phyloP scores from a whole-genome alignment of 139 green algal species.

The Chlorella vulgaris region DNA sequence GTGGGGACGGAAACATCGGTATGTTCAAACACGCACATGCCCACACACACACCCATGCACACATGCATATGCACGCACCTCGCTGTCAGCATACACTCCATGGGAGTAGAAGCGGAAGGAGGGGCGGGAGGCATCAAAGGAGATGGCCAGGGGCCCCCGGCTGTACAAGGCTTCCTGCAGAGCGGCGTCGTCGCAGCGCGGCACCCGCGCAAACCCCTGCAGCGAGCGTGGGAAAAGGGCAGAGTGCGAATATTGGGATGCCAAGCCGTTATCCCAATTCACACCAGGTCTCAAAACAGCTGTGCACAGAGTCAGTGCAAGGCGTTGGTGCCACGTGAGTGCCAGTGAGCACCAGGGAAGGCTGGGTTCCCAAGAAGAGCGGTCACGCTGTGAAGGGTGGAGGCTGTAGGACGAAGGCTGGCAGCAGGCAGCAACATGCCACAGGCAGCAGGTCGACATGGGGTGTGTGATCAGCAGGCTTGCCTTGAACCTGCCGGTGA shows the following conservation, averaged over 20 bases:
- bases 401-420: no score
- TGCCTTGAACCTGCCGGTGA: constrained; percentile 31
- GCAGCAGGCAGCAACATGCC: neutral
- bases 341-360: no score
- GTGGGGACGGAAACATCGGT: neutral
- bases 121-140: constrained; percentile 64
- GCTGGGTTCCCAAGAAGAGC: no score
- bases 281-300: no score
- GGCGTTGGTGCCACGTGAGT: no score
- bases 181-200: constrained; percentile 49
- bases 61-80: neutral
- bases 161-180: constrained; percentile 61
- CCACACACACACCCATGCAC: neutral
- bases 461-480: neutral
- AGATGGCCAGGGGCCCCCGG: constrained; percentile 44
- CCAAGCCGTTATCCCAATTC: no score
- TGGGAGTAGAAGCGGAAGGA: constrained; percentile 71
- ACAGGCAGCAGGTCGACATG: neutral
- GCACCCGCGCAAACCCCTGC: constrained; percentile 55
- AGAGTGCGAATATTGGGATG: no score
- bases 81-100: constrained; percentile 34
- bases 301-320: no score
- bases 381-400: no score
- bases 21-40: neutral
- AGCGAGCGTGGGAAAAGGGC: neutral